A percentile compares a stretch with the other conserved stretches of the same genome.
Evolutionary conservation across 2,329 filamentous ascomycete genomes (phyloP).

Genomic region (Aspergillus amoenus): DNA sequence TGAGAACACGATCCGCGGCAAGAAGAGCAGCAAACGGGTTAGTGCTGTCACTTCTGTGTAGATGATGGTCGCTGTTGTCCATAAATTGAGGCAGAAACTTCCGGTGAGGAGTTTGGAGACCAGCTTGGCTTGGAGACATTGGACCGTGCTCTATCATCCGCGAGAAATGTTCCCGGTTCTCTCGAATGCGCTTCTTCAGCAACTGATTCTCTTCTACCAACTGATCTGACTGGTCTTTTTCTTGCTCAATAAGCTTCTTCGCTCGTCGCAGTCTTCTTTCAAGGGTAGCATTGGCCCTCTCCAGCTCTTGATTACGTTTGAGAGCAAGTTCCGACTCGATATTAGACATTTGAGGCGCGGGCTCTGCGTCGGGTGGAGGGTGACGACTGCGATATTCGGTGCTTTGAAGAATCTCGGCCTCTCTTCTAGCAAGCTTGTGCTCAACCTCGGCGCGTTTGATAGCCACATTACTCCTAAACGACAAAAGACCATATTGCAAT

Average conservation of each 20-base stretch:
- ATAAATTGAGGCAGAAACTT: constrained; percentile 42
- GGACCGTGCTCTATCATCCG: constrained; percentile 74
- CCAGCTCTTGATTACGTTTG: constrained; percentile 62
- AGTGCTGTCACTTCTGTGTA: constrained; percentile 54
- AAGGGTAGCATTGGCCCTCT: constrained; percentile 65
- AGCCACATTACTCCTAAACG: constrained; percentile 79
- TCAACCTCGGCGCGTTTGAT: constrained; percentile 86
- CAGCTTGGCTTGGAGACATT: constrained; percentile 56
- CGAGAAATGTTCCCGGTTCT: constrained; percentile 85
- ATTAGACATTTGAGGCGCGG: constrained; percentile 39
- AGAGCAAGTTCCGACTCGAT: constrained; percentile 61
- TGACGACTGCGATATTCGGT: constrained; percentile 68
- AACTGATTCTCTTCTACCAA: constrained; percentile 75
- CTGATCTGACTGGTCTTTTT: constrained; percentile 69
- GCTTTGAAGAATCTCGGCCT: constrained; percentile 78
- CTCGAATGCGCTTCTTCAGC: constrained; percentile 78
- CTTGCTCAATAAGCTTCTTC: constrained; percentile 74
- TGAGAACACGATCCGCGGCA: constrained; percentile 71
- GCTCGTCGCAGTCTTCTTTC: constrained; percentile 67
- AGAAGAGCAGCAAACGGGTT: constrained; percentile 75
- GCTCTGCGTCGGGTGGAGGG: constrained; percentile 53
- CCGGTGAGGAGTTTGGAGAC: constrained; percentile 46
- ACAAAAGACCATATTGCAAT: constrained; percentile 81
- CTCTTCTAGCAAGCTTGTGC: constrained; percentile 83
- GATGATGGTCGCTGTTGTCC: constrained; percentile 39